phyloP scores from a whole-genome alignment of 768 basidiomycete genomes.

The Pholiota conissans region DNA sequence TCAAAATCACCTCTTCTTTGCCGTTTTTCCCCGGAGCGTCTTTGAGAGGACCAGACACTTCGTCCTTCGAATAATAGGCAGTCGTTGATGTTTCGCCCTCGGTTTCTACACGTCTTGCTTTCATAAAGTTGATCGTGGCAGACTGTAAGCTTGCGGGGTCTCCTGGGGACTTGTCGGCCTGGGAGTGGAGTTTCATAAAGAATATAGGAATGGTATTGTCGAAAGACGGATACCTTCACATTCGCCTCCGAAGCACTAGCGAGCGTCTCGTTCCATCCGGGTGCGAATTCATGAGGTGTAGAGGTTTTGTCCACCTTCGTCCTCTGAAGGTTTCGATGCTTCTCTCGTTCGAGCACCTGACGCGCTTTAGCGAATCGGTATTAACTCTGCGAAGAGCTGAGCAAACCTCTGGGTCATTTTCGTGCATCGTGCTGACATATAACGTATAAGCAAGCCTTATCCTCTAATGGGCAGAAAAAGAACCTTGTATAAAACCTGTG shows the following conservation, averaged over 20 bases:
- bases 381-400: background rate
- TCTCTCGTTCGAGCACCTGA: constrained; percentile 53
- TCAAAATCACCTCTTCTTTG: constrained; percentile 27
- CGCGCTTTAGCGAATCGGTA: background rate
- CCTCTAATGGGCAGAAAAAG: background rate
- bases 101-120: constrained; percentile 33
- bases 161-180: constrained; percentile 42
- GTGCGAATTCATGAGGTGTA: constrained; percentile 52
- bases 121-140: constrained; percentile 43
- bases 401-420: constrained; percentile 54
- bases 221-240: constrained; percentile 47
- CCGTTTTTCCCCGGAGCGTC: constrained; percentile 21
- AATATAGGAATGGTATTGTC: background rate
- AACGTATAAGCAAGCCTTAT: background rate
- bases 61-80: constrained; percentile 40
- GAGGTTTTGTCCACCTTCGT: constrained; percentile 43
- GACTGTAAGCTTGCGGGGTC: constrained; percentile 35
- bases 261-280: constrained; percentile 72
- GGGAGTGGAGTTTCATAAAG: constrained; percentile 3
- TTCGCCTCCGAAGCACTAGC: constrained; percentile 65
- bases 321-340: constrained; percentile 46
- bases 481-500: constrained; percentile 16
- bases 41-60: constrained; percentile 45
- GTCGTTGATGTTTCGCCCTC: constrained; percentile 33
- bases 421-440: constrained; percentile 51